Evolutionary conservation across 805 yeast genomes (phyloP).

Genomic region (Limtongozyma cylindracea): DNA sequence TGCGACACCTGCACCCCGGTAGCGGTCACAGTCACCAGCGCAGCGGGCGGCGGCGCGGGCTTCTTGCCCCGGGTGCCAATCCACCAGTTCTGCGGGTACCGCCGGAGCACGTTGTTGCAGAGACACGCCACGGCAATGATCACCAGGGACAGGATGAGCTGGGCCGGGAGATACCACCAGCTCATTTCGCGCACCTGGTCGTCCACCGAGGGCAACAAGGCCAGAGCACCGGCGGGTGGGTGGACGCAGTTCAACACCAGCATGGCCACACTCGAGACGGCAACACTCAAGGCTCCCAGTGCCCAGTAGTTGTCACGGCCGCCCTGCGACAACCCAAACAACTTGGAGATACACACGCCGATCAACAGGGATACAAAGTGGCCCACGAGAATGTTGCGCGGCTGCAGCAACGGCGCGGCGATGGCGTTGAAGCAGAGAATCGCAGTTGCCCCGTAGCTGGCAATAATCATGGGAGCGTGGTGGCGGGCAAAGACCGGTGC

Average conservation of each 20-base stretch:
- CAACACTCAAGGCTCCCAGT: constrained; percentile 32
- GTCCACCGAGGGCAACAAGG: constrained; percentile 27
- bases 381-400: constrained; percentile 30
- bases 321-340: constrained; percentile 17
- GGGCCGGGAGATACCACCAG: constrained; percentile 41
- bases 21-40: too few species aligned
- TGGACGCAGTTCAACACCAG: constrained; percentile 27
- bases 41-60: too few species aligned
- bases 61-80: too few species aligned
- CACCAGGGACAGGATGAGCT: constrained; percentile 20
- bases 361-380: constrained; percentile 24
- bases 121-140: constrained; percentile 23
- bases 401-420: constrained; percentile 38
- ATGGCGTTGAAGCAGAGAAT: constrained; percentile 28
- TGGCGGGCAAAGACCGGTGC: constrained; percentile 12
- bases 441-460: constrained; percentile 38
- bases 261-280: constrained; percentile 25
- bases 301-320: constrained; percentile 26
- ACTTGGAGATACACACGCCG: constrained; percentile 26
- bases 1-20: too few species aligned
- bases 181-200: constrained; percentile 19
- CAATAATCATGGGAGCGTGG: constrained; percentile 21
- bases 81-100: constrained; percentile 42
- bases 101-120: constrained; percentile 23
- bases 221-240: constrained; percentile 56